Base-by-base conservation (phyloP, 2,329 filamentous ascomycete genomes). In the Penicillium sp. region DNA sequence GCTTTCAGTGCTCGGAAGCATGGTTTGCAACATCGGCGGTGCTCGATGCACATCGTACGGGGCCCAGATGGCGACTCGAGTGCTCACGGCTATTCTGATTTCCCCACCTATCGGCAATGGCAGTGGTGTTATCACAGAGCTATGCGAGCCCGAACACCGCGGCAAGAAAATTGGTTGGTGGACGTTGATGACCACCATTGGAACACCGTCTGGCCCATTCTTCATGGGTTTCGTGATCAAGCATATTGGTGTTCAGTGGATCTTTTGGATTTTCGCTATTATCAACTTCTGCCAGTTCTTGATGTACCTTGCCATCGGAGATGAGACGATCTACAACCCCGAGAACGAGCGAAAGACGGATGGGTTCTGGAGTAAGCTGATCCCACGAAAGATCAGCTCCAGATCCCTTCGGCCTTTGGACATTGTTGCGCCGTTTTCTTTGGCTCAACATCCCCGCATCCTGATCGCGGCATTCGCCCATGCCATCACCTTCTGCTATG, bases 261-360 rank as follows among this genome's bases (percentile, higher is more conserved):
- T 84, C 18, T 85, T 81, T 66, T 85, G 78, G 76, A 77, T 80
- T 29, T 73, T 84, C n/a, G 80, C 80, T 4, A 84, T 84, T 32
- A 77, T 77, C 56, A 84, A 85, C 59, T 79, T 74, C 43, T 74
- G 73, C 14, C 82, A 85, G 56, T 75, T 84, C 54, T 57, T 84
- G 29, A 67, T 79, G 2, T 85, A 84, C 63, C 57, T 83, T 50
- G 77, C 83, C 56, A 59, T 83, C 32, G 77, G 78, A 1, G 76
- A 77, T 0, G 83, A 85, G 62, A 83, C 82, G 1, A 75, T 79
- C 22, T 84, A 83, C 39, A 43, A 62, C 62, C 67, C 82, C 14
- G 75, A 76, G 5, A 68, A 72, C 16, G 71, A 74, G 29, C 72
- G 74, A 47, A 62, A 63, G 32, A 56, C 69, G 48, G 68, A 21